A percentile compares a stretch with the other conserved stretches of the same genome.
Evolutionary conservation across 2,329 filamentous ascomycete species (phyloP).

Genomic region (Ophiostoma quercus): DNA sequence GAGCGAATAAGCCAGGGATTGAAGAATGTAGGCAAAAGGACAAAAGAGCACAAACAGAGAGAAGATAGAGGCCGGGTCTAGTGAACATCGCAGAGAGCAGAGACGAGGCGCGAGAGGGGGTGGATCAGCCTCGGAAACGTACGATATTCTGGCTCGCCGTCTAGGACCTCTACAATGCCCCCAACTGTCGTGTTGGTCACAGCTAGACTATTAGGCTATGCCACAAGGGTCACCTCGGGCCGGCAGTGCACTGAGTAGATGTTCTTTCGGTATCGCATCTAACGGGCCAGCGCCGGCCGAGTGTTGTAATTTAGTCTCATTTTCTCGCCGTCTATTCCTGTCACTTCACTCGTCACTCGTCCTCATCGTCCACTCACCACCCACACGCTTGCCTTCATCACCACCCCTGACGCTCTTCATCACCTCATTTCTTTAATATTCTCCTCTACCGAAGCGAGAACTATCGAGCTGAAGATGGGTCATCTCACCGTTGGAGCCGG

Average conservation of each 20-base stretch:
- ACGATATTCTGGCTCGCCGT: not conserved
- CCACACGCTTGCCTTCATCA: not conserved
- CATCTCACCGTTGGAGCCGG: not conserved
- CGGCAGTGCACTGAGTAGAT: not conserved
- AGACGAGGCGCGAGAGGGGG: not conserved
- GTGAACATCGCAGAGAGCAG: not conserved
- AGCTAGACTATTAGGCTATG: not conserved
- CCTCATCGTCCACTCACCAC: not conserved
- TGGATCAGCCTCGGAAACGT: not conserved
- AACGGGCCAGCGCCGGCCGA: not conserved
- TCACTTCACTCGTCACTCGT: not conserved
- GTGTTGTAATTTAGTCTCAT: not conserved
- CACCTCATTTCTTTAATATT: not conserved
- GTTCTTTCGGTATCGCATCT: not conserved
- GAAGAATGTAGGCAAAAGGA: no score
- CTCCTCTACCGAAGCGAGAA: not conserved
- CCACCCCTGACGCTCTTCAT: not conserved
- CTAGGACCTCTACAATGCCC: not conserved
- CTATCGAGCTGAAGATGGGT: not conserved
- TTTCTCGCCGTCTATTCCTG: not conserved
- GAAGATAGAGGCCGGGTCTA: not conserved
- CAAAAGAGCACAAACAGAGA: no score
- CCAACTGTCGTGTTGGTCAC: conserved; percentile 9
- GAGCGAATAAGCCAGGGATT: not conserved
- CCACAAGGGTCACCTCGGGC: not conserved